A percentile compares a stretch with the other conserved stretches of the same genome.
These are phyloP conservation scores for Poa pratensis DNA, from an alignment of 176 grass and related monocot genomes.

Conservation along the genomic window DNA sequence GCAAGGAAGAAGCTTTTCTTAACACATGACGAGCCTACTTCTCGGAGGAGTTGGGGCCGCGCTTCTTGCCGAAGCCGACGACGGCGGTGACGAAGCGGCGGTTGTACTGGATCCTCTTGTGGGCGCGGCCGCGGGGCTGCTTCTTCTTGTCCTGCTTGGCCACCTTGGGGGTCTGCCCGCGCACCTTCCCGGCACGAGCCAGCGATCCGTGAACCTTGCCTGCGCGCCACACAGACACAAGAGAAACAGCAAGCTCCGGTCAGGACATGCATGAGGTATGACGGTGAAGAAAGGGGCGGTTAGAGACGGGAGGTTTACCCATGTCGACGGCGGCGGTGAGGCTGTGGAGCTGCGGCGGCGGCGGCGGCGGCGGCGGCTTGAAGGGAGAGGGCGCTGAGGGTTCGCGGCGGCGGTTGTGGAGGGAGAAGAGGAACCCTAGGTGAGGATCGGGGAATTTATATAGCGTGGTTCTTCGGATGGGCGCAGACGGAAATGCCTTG, in stretches of 20 bases:
- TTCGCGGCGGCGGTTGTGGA: slow-evolving; percentile 39
- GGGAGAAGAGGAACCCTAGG: slow-evolving; percentile 43
- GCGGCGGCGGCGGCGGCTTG: background rate
- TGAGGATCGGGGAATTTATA: slow-evolving; percentile 13
- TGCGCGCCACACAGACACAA: slow-evolving; percentile 27
- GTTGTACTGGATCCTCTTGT: slow-evolving; percentile 98
- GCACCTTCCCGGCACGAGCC: slow-evolving; percentile 84
- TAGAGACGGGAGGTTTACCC: slow-evolving; percentile 21
- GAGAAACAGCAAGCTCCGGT: background rate
- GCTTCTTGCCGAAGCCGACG: slow-evolving; percentile 90
- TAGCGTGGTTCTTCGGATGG: background rate
- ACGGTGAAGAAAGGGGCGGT: background rate
- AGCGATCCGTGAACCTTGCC: slow-evolving; percentile 91
- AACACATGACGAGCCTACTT: slow-evolving; percentile 42
- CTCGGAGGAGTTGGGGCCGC: slow-evolving; percentile 89
- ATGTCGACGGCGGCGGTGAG: slow-evolving; percentile 30
- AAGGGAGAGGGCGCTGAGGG: background rate
- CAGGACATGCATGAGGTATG: background rate
- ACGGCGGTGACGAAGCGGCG: slow-evolving; percentile 88
- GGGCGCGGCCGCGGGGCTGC: slow-evolving; percentile 75
- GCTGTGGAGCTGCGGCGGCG: background rate
- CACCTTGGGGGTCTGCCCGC: slow-evolving; percentile 86
- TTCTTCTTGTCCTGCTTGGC: slow-evolving; percentile 97
- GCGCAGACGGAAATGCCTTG: background rate
- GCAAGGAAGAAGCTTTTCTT: slow-evolving; percentile 16